Conservation (phyloP, 441 rosid species). For the Omphalea diandra region DNA sequence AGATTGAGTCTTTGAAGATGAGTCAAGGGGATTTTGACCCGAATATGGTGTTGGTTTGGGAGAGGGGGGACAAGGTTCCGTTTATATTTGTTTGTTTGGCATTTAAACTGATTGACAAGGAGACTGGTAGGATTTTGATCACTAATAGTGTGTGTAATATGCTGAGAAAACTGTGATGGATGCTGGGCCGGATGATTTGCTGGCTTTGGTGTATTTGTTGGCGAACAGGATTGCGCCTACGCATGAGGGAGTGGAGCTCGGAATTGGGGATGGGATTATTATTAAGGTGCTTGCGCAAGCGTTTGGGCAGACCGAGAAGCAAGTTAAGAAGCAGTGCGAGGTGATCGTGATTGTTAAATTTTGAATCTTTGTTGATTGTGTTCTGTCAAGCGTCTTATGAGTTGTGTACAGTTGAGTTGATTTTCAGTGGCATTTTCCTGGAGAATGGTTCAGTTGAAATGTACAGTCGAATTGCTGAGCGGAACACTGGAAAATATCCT, state of each 20-base stretch:
- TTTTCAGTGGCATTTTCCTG: constrained; percentile 26
- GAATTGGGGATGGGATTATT: constrained; percentile 75
- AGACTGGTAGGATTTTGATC: constrained; percentile 71
- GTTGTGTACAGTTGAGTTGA: no score
- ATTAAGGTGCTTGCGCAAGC: constrained; percentile 86
- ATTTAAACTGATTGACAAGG: constrained; percentile 64
- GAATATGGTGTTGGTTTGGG: constrained; percentile 55
- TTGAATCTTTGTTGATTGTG: background rate
- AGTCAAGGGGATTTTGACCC: constrained; percentile 64
- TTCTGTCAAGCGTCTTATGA: background rate
- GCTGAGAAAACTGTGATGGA: constrained; percentile 80
- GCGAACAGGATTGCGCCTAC: constrained; percentile 83
- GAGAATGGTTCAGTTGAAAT: constrained; percentile 89
- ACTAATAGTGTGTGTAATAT: constrained; percentile 80
- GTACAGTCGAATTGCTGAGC: constrained; percentile 90
- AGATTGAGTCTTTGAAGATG: constrained; percentile 57
- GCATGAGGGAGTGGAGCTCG: constrained; percentile 83
- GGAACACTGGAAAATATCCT: constrained; percentile 85
- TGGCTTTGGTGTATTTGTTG: constrained; percentile 61
- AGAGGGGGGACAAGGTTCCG: constrained; percentile 75
- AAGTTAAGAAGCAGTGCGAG: constrained; percentile 66
- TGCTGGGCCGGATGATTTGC: constrained; percentile 76
- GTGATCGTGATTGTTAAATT: constrained; percentile 35
- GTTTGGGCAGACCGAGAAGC: constrained; percentile 72
- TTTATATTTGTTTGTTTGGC: constrained; percentile 68